A percentile compares a stretch with the other conserved stretches of the same genome.
phyloP scores from a whole-genome alignment of 805 yeast species.

The Saturnispora bothae region DNA sequence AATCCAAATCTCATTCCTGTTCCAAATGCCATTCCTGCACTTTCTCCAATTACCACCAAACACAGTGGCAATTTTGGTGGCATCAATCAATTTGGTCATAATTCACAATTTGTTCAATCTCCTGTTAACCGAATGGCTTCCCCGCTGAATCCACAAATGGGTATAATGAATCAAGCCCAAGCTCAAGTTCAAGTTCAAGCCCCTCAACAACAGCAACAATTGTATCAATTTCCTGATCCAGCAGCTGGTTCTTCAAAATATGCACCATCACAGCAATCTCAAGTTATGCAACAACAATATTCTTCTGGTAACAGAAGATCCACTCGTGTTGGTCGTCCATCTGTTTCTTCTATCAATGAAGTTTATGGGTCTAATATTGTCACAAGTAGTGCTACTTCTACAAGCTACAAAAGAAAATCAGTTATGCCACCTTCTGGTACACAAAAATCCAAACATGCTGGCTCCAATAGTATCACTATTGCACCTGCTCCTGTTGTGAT shows the following conservation, averaged over 20 bases:
- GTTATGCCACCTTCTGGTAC: constrained; percentile 9
- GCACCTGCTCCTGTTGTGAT: constrained; percentile 29
- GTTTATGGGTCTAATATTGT: constrained; percentile 14
- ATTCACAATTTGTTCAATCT: background rate
- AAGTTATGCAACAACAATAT: background rate
- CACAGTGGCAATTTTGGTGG: no score
- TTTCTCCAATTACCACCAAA: constrained; percentile 1
- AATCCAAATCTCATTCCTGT: constrained; percentile 24
- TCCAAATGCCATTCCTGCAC: constrained; percentile 12
- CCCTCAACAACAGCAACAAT: background rate
- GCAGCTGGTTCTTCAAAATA: background rate
- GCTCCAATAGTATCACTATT: constrained; percentile 12
- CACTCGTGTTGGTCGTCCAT: constrained; percentile 6
- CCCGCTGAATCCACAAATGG: no score
- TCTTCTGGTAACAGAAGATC: constrained; percentile 3
- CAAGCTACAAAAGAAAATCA: constrained; percentile 8
- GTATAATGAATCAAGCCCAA: no score
- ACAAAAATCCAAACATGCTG: constrained; percentile 4
- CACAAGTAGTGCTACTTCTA: constrained; percentile 10
- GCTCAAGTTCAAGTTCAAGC: background rate
- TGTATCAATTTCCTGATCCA: constrained; percentile 1
- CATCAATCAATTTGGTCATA: no score
- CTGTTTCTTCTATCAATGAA: constrained; percentile 12
- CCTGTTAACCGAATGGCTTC: no score
- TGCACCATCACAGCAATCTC: background rate